A percentile compares a stretch with the other conserved stretches of the same genome.
Conservation (phyloP, 257 asterid species). For the Forsythia viridissima region DNA sequence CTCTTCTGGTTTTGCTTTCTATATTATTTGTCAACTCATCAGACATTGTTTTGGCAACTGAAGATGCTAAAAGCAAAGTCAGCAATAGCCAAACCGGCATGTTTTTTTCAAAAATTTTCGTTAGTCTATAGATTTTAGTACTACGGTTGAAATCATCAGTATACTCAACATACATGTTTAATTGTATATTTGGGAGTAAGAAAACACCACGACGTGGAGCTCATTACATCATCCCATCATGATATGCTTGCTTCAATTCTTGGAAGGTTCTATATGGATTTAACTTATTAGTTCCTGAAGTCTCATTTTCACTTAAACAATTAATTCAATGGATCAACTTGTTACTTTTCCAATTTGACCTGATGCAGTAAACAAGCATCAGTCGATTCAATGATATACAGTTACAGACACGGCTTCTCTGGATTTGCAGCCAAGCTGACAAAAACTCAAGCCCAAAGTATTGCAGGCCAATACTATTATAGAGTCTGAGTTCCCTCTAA, state of each 20-base stretch:
- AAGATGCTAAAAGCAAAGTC: neutral
- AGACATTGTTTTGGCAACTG: neutral
- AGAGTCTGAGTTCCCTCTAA: neutral
- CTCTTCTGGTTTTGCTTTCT: neutral
- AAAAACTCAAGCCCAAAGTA: constrained; percentile 38
- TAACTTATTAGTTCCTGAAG: neutral
- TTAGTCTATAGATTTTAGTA: neutral
- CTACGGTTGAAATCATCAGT: neutral
- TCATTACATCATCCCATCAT: constrained; percentile 42
- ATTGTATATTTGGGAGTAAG: constrained; percentile 53
- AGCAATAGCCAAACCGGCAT: neutral
- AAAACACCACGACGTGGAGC: constrained; percentile 40
- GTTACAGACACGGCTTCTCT: constrained; percentile 58
- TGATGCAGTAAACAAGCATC: constrained; percentile 44
- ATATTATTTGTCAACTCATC: neutral
- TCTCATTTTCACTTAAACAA: neutral
- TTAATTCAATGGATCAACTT: neutral
- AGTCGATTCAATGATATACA: constrained; percentile 44
- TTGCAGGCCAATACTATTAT: constrained; percentile 9
- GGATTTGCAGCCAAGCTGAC: constrained; percentile 63
- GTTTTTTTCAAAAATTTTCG: neutral
- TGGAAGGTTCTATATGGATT: constrained; percentile 36
- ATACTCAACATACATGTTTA: constrained; percentile 33
- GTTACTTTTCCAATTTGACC: neutral
- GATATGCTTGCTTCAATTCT: constrained; percentile 43